A percentile compares a stretch with the other conserved stretches of the same genome.
phyloP scores from a whole-genome alignment of 2,329 filamentous ascomycete species.

The Metarhizium sp. region DNA sequence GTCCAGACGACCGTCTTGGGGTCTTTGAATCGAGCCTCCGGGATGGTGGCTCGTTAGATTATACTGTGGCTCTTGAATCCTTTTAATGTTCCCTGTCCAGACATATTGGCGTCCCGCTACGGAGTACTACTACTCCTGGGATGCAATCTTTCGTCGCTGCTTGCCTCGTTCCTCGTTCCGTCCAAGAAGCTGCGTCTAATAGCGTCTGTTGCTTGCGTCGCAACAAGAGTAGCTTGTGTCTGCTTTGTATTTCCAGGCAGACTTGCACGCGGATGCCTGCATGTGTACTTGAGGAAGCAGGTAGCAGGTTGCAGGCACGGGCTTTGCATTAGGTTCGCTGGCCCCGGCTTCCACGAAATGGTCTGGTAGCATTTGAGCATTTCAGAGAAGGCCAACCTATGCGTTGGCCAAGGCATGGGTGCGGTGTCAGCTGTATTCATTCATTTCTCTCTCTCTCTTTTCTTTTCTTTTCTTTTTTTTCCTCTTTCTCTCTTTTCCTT shows the following conservation, averaged over 20 bases:
- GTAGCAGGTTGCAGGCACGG: background rate
- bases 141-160: background rate
- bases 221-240: background rate
- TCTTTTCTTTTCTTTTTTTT: background rate
- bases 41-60: conserved; percentile 7
- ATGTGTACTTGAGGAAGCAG: background rate
- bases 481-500: too few species aligned
- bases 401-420: background rate
- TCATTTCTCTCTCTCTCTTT: background rate
- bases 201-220: background rate
- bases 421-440: background rate
- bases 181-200: background rate
- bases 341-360: background rate
- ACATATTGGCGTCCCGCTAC: conserved; percentile 1
- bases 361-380: background rate
- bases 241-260: background rate
- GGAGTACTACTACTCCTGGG: too few species aligned
- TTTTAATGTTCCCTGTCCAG: conserved; percentile 1
- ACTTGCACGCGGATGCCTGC: background rate
- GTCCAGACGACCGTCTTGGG: background rate
- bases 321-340: background rate
- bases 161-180: background rate
- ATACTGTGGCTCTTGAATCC: background rate
- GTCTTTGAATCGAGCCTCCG: conserved; percentile 1
- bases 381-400: background rate